phyloP scores from a whole-genome alignment of 495 filamentous ascomycete genomes.

The Rostrohypoxylon terebratum region DNA sequence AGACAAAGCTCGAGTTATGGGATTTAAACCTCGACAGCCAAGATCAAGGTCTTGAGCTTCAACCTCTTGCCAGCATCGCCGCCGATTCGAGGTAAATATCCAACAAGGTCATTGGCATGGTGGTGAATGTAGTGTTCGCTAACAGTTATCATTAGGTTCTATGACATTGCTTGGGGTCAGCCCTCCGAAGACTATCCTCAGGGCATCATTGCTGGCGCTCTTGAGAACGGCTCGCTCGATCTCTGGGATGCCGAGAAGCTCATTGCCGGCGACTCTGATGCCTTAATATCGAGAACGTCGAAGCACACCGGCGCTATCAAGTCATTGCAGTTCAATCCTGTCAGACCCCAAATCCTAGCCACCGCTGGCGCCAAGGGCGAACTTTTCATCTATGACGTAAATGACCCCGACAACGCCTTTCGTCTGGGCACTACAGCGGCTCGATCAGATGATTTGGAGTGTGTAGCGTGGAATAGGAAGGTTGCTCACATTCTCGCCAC shows the following conservation, averaged over 20 bases:
- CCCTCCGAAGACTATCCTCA: conserved; percentile 77
- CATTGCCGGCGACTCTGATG: conserved; percentile 73
- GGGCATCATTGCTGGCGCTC: conserved; percentile 92
- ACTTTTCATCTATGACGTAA: conserved; percentile 93
- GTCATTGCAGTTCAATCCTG: conserved; percentile 97
- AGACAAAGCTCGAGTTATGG: conserved; percentile 97
- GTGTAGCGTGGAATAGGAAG: conserved; percentile 98
- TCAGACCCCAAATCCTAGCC: conserved; percentile 88
- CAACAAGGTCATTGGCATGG: neutral
- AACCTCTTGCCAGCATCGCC: conserved; percentile 83
- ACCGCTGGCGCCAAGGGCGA: conserved; percentile 95
- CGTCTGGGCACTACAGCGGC: conserved; percentile 88
- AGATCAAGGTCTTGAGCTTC: conserved; percentile 81
- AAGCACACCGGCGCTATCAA: conserved; percentile 96
- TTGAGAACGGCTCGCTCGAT: conserved; percentile 96
- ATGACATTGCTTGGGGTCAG: conserved; percentile 94
- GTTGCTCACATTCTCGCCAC: conserved; percentile 96
- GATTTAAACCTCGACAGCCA: conserved; percentile 82
- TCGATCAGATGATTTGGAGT: conserved; percentile 92
- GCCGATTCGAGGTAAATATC: conserved; percentile 85
- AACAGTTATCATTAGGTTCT: conserved; percentile 73
- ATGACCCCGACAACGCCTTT: conserved; percentile 87
- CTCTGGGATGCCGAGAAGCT: conserved; percentile 95
- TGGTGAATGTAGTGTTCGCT: conserved; percentile 25
- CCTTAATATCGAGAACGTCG: conserved; percentile 85